Percentiles rank a stretch among this genome's conserved stretches.
Evolutionary conservation across 495 filamentous ascomycete genomes (phyloP).

Genomic region (Penicillium steckii): DNA sequence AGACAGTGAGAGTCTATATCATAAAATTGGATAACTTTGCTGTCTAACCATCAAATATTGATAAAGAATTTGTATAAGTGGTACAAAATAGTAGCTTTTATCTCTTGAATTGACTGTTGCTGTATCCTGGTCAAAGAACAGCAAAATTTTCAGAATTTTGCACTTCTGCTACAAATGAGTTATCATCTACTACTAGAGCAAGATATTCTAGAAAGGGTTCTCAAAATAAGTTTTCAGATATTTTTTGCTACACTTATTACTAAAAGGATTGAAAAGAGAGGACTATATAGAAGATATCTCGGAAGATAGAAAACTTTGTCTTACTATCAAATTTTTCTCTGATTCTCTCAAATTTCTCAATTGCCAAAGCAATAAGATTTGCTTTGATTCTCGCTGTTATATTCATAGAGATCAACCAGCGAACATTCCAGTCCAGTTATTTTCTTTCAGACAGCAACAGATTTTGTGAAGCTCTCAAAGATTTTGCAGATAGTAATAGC

Average conservation of each 20-base stretch:
- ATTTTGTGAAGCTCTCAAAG: constrained; percentile 9
- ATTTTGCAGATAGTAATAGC: constrained; percentile 10
- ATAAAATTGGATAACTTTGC: constrained; percentile 10
- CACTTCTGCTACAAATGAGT: constrained; percentile 6
- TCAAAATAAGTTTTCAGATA: constrained; percentile 7
- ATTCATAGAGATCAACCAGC: constrained; percentile 13
- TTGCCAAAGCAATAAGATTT: constrained; percentile 18
- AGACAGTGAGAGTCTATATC: constrained; percentile 1
- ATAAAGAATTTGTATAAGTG: constrained; percentile 14
- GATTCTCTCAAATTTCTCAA: constrained; percentile 11
- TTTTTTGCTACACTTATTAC: background rate
- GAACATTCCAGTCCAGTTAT: constrained; percentile 17
- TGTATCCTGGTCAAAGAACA: background rate
- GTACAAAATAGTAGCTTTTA: background rate
- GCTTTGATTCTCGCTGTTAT: constrained; percentile 18
- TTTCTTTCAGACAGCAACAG: constrained; percentile 5
- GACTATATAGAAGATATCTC: constrained; percentile 2
- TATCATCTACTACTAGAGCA: constrained; percentile 6
- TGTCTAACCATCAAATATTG: constrained; percentile 4
- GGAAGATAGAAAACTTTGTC: constrained; percentile 1
- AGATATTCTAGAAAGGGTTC: constrained; percentile 8
- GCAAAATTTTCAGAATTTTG: constrained; percentile 7
- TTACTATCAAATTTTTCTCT: constrained; percentile 6
- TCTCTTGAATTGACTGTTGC: background rate
- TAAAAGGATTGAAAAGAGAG: constrained; percentile 8